Evolutionary conservation across 352 stramenopile species (phyloP), one percentile per base, ranked within the genome.

Genomic region (Halophytophthora batemanensis): DNA sequence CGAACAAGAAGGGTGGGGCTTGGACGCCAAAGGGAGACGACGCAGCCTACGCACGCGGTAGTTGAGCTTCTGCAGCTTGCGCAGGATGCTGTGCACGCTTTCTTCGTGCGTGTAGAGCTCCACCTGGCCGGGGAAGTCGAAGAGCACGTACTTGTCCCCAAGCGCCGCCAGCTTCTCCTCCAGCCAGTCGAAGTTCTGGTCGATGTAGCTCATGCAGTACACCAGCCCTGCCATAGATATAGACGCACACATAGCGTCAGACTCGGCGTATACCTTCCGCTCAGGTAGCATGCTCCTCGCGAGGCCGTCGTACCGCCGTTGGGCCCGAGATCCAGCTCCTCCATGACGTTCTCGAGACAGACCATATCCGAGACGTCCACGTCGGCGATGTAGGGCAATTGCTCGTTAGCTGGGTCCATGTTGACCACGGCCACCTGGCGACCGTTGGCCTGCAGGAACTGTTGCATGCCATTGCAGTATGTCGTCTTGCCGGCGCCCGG

Each of bases 381-480:
- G 35, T 76, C 79, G 1, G 79, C 67, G 43, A 76, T 68, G 47
- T 90, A 94, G 59, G 82, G 80, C 41, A 91, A 61, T 45, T 87
- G 68, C 69, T 99, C 97, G 45, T 98, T 98, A 7, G 96, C 97
- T 12, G 97, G 97, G 65, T 99, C 97, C 53, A 99, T 92, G 77
- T 99, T 99, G 23, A 95, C 86, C n/a, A 99, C 81, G 39, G 96
- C 87, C 19, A 73, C 70, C 29, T 89, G 66, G 45, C 83, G 79
- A 13, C 66, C 56, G 41, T 84, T 84, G 15, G 72, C 74, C 43
- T 76, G 53, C 35, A 96, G 61, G 58, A 96, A 96, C 66, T 99
- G 77, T 78, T 99, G 90, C 77, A 99, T 98, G 34, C 89, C 91
- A 60, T 97, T 97, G 77, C 96, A 99, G 73, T 99, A 99, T 33